A percentile compares a stretch with the other conserved stretches of the same genome.
phyloP scores from a whole-genome alignment of 2,329 filamentous ascomycete species.

The Aspergillus jensenii region DNA sequence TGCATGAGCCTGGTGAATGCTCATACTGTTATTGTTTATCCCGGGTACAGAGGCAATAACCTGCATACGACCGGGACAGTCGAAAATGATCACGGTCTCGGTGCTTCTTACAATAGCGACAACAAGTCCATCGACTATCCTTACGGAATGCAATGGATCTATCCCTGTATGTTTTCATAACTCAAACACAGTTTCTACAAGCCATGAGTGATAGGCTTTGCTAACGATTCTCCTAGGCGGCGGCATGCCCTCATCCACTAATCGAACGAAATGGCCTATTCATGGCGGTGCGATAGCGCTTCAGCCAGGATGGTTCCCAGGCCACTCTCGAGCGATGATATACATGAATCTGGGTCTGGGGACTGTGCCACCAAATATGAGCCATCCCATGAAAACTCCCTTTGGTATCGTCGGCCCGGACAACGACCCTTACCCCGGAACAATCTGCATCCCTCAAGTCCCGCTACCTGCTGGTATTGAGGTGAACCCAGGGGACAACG shows the following conservation, averaged over 20 bases:
- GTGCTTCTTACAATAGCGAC: conserved; percentile 37
- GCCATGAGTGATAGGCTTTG: background rate
- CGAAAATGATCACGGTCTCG: conserved; percentile 46
- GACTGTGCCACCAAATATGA: conserved; percentile 82
- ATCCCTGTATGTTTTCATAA: conserved; percentile 69
- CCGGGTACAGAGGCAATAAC: conserved; percentile 84
- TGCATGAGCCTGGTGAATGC: conserved; percentile 43
- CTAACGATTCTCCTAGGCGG: conserved; percentile 62
- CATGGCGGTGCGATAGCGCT: conserved; percentile 82
- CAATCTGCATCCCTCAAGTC: conserved; percentile 86
- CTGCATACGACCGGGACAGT: conserved; percentile 70
- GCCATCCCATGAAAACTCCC: conserved; percentile 72
- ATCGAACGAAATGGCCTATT: conserved; percentile 90
- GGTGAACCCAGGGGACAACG: conserved; percentile 78
- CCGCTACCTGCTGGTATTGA: conserved; percentile 71
- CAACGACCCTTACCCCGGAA: conserved; percentile 67
- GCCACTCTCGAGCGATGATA: conserved; percentile 76
- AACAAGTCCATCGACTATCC: conserved; percentile 60
- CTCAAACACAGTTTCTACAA: background rate
- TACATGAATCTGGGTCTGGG: conserved; percentile 92
- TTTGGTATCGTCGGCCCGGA: conserved; percentile 69
- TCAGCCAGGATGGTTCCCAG: conserved; percentile 95
- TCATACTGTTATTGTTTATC: conserved; percentile 82
- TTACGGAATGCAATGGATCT: conserved; percentile 93
- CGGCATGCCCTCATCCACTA: conserved; percentile 71